Evolutionary conservation across 495 filamentous ascomycete species (phyloP).

Genomic region (Aspergillus homomorphus): DNA sequence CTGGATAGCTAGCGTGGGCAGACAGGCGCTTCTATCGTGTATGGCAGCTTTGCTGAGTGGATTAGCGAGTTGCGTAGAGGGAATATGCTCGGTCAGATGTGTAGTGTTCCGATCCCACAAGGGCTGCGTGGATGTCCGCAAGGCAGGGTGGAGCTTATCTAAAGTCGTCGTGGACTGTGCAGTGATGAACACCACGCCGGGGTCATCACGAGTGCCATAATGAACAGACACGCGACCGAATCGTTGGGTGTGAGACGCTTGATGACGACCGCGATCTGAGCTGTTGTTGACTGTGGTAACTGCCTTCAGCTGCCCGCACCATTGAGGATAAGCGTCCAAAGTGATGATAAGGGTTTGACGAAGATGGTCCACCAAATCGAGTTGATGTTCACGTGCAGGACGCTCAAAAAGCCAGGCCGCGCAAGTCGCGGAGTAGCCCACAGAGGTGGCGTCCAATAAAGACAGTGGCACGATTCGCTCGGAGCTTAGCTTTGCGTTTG

Average conservation of each 20-base stretch:
- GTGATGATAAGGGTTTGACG: slow-evolving; percentile 23
- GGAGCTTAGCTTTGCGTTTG: slow-evolving; percentile 1
- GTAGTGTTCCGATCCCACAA: slow-evolving; percentile 26
- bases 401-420: slow-evolving; percentile 29
- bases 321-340: slow-evolving; percentile 34
- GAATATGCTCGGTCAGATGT: slow-evolving; percentile 13
- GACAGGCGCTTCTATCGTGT: slow-evolving; percentile 5
- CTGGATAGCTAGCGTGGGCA: slow-evolving; percentile 37
- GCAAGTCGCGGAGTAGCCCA: slow-evolving; percentile 19
- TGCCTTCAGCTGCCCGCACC: slow-evolving; percentile 26
- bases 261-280: neutral
- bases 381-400: slow-evolving; percentile 7
- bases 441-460: slow-evolving; percentile 30
- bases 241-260: slow-evolving; percentile 25
- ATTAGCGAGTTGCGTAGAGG: slow-evolving; percentile 11
- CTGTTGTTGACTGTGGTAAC: slow-evolving; percentile 13
- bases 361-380: slow-evolving; percentile 18
- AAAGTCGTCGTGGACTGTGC: slow-evolving; percentile 22
- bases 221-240: slow-evolving; percentile 34
- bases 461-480: slow-evolving; percentile 21
- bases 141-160: slow-evolving; percentile 29
- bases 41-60: slow-evolving; percentile 7
- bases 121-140: slow-evolving; percentile 22
- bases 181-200: slow-evolving; percentile 34
- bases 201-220: slow-evolving; percentile 32